Conservation (phyloP, 495 filamentous ascomycete species). For the Beverwykella pulmonaria region DNA sequence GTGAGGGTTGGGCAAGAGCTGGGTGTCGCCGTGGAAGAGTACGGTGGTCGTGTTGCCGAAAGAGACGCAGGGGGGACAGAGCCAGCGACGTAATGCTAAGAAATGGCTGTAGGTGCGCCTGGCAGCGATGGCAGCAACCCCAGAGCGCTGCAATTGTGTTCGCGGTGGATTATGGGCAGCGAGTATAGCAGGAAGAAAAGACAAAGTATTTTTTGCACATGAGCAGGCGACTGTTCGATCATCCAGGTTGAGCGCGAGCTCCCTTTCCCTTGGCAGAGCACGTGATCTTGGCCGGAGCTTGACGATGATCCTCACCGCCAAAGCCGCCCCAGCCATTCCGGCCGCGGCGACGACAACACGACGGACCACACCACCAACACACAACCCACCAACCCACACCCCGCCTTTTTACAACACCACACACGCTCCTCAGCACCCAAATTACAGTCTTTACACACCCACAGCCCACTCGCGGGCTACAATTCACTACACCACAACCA, state of each 20-base stretch:
- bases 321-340: too few relatives aligned
- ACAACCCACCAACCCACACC: not conserved
- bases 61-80: constrained; percentile 7
- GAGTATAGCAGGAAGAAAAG: too few relatives aligned
- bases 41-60: constrained; percentile 3
- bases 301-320: too few relatives aligned
- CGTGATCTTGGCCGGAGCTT: too few relatives aligned
- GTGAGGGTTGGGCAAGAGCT: not conserved
- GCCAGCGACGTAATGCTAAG: too few relatives aligned
- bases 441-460: constrained; percentile 42
- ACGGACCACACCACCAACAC: too few relatives aligned
- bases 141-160: not conserved
- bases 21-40: not conserved
- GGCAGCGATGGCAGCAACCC: not conserved
- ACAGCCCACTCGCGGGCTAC: not conserved
- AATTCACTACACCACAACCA: not conserved
- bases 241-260: too few relatives aligned
- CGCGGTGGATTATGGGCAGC: too few relatives aligned
- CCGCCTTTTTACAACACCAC: not conserved
- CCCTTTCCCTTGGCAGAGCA: too few relatives aligned
- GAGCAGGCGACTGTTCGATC: too few relatives aligned
- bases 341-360: constrained; percentile 5
- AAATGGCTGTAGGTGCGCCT: not conserved
- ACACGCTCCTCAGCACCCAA: constrained; percentile 10
- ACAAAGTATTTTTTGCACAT: too few relatives aligned